Percentiles rank a stretch among this genome's conserved stretches.
phyloP scores from a whole-genome alignment of 306 rosid genomes.

The Rosa persica region DNA sequence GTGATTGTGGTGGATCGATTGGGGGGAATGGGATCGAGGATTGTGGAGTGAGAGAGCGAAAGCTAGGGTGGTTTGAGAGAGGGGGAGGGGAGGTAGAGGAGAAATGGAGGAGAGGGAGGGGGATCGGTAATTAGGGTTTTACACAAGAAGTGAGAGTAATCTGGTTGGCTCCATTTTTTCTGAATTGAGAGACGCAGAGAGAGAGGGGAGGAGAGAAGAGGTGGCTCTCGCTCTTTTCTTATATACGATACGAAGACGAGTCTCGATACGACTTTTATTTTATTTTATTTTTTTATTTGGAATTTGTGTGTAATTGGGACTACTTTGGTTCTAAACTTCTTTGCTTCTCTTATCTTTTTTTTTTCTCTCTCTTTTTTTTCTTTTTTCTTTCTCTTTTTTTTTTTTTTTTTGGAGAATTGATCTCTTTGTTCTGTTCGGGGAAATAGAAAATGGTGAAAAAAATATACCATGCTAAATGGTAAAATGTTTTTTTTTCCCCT shows the following conservation, averaged over 20 bases:
- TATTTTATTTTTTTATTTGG: not conserved
- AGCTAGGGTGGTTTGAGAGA: constrained; percentile 9
- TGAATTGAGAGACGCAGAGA: not conserved
- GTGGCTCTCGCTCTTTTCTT: constrained; percentile 1
- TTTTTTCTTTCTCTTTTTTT: too few relatives aligned
- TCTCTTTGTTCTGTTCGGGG: not conserved
- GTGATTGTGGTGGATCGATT: constrained; percentile 32
- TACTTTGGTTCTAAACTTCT: not conserved
- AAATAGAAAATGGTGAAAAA: not conserved
- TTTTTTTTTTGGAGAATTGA: too few relatives aligned
- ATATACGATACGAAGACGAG: not conserved
- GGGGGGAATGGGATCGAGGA: constrained; percentile 35
- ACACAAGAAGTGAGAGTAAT: constrained; percentile 48
- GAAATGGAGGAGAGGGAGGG: not conserved
- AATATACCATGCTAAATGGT: too few relatives aligned
- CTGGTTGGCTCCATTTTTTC: constrained; percentile 25
- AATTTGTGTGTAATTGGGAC: not conserved
- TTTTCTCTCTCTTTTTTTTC: too few relatives aligned
- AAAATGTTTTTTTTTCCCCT: too few relatives aligned
- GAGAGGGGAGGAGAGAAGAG: not conserved
- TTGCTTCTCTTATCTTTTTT: too few relatives aligned
- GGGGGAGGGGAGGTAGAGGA: not conserved
- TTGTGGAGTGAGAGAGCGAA: constrained; percentile 19
- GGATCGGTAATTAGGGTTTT: constrained; percentile 78
- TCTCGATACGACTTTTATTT: not conserved